phyloP scores from a whole-genome alignment of 2,329 filamentous ascomycete genomes.

The Drechmeria coniospora region DNA sequence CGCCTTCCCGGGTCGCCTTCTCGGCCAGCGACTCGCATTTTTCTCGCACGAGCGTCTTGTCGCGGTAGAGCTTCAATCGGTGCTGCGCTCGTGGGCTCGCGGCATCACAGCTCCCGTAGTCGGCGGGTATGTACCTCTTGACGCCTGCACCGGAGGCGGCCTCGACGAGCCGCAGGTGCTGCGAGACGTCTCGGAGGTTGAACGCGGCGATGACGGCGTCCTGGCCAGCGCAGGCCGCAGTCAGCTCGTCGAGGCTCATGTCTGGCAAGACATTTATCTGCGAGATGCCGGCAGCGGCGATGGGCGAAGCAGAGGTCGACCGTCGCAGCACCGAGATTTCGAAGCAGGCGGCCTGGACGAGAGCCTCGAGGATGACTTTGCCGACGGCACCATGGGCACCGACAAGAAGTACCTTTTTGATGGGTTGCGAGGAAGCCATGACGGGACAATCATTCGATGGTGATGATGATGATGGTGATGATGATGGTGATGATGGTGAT shows the following conservation, averaged over 20 bases:
- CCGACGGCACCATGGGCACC: conserved; percentile 25
- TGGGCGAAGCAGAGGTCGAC: conserved; percentile 13
- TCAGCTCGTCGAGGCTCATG: conserved; percentile 21
- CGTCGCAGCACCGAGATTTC: conserved; percentile 41
- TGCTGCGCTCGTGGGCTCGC: conserved; percentile 18
- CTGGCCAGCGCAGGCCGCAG: conserved; percentile 32
- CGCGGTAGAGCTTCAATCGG: conserved; percentile 17
- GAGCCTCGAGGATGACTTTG: conserved; percentile 18
- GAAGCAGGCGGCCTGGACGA: conserved; percentile 24
- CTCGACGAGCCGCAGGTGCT: conserved; percentile 33
- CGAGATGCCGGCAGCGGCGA: conserved; percentile 7
- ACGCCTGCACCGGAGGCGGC: conserved; percentile 44
- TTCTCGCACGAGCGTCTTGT: conserved; percentile 17
- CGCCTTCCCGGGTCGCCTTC: conserved; percentile 10
- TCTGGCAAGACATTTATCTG: conserved; percentile 13
- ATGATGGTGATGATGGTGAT: too few relatives aligned
- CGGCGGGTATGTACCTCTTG: conserved; percentile 44
- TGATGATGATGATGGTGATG: too few relatives aligned
- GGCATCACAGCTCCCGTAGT: conserved; percentile 31
- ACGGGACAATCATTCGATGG: too few relatives aligned
- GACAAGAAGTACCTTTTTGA: conserved; percentile 18
- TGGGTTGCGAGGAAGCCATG: conserved; percentile 1
- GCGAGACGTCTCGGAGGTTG: conserved; percentile 26
- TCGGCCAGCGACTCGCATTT: conserved; percentile 15
- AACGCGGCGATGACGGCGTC: conserved; percentile 37